Evolutionary conservation across 306 rosid genomes (phyloP), one percentile per base, ranked within the genome.

Genomic region (Morella rubra): DNA sequence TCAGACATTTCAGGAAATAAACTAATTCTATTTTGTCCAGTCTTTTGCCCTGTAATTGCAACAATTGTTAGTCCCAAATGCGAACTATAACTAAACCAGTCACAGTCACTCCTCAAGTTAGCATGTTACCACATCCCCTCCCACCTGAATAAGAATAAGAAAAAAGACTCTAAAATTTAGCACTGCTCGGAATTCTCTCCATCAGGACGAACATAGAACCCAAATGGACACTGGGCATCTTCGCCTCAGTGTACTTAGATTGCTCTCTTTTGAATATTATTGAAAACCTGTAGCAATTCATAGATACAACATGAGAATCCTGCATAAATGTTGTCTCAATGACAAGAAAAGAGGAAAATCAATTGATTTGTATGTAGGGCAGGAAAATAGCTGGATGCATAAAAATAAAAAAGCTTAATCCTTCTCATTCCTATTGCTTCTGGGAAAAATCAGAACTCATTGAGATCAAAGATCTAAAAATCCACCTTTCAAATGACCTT

Each of bases 221-320:
- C 7, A 22, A 61, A 42, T 27, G 50, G 49, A 66, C n/a, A 18
- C 16, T 8, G 11, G 6, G 50, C 50, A 41, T 42, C 71, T 66
- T 66, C 6, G 50, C 47, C 47, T 42, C 20, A 41, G 42, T 42
- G 32, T 14, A 8, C 71, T 41, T 42, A 16, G 71, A 42, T 42
- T 41, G 51, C 71, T 41, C 15, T 66, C 46, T n/a, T 66, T 24
- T 42, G 32, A 42, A 62, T 49, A 41, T 66, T 19, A 42, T 3
- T 42, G 71, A 66, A 42, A 66, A 66, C 71, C 71, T 66, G 71
- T 19, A 65, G 27, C 66, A 27, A 60, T 16, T 60, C 44, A 60
- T 32, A 65, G 27, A 20, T 59, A 3, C 16, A 32, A 32, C 37
- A 32, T 32, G 65, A 20, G 15, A 9, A 59, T 59, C 41, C 27